These are phyloP conservation scores for Sclerotinia minor DNA, from an alignment of 2,329 filamentous ascomycete genomes.

Conservation along the genomic window DNA sequence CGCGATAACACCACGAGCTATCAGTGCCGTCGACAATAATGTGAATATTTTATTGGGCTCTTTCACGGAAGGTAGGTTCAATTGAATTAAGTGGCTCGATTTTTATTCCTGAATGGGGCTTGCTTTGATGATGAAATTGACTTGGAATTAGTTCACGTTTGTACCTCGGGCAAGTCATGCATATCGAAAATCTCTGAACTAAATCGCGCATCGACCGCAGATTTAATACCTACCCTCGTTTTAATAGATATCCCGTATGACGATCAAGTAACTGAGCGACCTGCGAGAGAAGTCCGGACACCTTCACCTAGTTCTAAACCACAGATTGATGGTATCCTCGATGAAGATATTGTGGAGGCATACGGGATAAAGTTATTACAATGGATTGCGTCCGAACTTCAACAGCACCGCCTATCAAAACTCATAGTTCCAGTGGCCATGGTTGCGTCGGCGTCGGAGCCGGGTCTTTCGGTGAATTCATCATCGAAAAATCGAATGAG, in stretches of 20 bases:
- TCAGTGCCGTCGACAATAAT: constrained; percentile 48
- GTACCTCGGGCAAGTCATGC: constrained; percentile 53
- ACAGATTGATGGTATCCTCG: constrained; percentile 46
- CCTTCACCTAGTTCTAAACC: constrained; percentile 41
- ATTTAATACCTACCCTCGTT: constrained; percentile 55
- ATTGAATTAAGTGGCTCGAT: constrained; percentile 22
- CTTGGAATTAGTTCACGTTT: constrained; percentile 51
- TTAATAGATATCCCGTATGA: constrained; percentile 53
- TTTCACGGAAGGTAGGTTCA: constrained; percentile 50
- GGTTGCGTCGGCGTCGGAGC: constrained; percentile 41
- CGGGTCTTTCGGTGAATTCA: constrained; percentile 27
- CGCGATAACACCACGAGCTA: constrained; percentile 25
- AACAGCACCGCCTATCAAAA: constrained; percentile 50
- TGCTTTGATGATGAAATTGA: constrained; percentile 27
- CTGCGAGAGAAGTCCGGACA: constrained; percentile 40
- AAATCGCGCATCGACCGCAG: constrained; percentile 47
- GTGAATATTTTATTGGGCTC: constrained; percentile 50
- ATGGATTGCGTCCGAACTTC: constrained; percentile 50
- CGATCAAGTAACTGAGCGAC: constrained; percentile 41
- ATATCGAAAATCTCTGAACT: constrained; percentile 54
- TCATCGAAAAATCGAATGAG: constrained; percentile 30
- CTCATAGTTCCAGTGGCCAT: constrained; percentile 51
- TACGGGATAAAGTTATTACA: constrained; percentile 51
- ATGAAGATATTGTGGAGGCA: constrained; percentile 45
- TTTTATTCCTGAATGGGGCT: constrained; percentile 19